A percentile compares a stretch with the other conserved stretches of the same genome.
Conservation (phyloP, 1,284 basidiomycete species). For the Anthracocystis setariae region DNA sequence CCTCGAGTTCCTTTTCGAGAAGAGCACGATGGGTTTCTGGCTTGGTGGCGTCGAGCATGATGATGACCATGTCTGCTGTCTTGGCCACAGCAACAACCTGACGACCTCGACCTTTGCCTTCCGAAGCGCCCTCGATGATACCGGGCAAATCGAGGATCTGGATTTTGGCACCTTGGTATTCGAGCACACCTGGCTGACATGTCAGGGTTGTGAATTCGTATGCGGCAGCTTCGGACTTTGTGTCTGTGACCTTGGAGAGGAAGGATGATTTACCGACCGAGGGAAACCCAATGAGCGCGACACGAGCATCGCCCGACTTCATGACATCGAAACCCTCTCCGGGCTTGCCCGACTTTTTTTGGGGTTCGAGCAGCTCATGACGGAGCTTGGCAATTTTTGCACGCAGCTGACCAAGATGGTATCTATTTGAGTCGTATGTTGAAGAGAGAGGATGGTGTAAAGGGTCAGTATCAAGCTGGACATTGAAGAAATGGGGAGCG, state of each 20-base stretch:
- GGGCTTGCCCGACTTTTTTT: conserved; percentile 55
- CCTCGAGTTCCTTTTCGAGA: conserved; percentile 91
- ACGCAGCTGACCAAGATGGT: conserved; percentile 62
- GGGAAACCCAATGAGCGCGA: conserved; percentile 80
- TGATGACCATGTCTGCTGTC: conserved; percentile 88
- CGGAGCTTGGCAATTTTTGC: conserved; percentile 65
- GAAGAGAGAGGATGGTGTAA: neutral
- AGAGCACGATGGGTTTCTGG: conserved; percentile 88
- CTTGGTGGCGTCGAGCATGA: conserved; percentile 97
- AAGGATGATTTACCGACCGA: conserved; percentile 94
- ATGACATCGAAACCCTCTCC: conserved; percentile 66
- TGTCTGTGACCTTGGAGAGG: conserved; percentile 89
- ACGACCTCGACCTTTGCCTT: conserved; percentile 87
- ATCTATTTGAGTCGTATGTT: conserved; percentile 17
- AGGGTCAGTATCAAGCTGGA: neutral
- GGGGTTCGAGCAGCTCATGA: conserved; percentile 63
- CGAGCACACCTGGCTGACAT: conserved; percentile 51
- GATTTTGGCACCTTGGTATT: conserved; percentile 70
- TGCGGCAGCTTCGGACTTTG: conserved; percentile 85
- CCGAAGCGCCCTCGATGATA: conserved; percentile 89
- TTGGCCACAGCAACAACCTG: conserved; percentile 86
- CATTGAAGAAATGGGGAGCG: neutral
- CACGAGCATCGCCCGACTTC: conserved; percentile 69
- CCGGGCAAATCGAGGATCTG: conserved; percentile 84
- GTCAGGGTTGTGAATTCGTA: conserved; percentile 97